Evolutionary conservation across 1,139 yeast species (phyloP).

Genomic region (Kodamaea alishanica): DNA sequence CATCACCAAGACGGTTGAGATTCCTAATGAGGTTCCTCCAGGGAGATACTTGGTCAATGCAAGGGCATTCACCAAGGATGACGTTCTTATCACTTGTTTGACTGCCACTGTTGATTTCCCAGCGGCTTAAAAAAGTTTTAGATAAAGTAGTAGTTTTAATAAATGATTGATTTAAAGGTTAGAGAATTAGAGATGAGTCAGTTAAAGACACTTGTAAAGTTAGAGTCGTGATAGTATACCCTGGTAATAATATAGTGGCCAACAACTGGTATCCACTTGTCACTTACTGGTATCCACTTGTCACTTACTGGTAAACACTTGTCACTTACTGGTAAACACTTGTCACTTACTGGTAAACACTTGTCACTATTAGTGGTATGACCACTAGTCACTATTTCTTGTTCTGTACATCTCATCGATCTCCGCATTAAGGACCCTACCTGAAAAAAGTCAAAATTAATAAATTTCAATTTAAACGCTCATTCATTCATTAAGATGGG

Average conservation of each 20-base stretch:
- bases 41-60: conserved; percentile 86
- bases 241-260: too few relatives aligned
- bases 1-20: conserved; percentile 67
- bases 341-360: too few relatives aligned
- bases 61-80: conserved; percentile 82
- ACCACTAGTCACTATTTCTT: neutral
- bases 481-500: neutral
- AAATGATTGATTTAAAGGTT: too few relatives aligned
- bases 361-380: too few relatives aligned
- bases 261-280: too few relatives aligned
- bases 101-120: conserved; percentile 74
- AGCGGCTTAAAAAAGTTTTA: conserved; percentile 11
- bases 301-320: too few relatives aligned
- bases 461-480: too few relatives aligned
- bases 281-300: too few relatives aligned
- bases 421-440: conserved; percentile 11
- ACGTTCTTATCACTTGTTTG: conserved; percentile 77
- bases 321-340: too few relatives aligned
- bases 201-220: too few relatives aligned
- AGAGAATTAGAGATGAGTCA: too few relatives aligned
- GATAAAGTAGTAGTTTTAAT: neutral
- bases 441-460: conserved; percentile 1
- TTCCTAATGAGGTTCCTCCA: conserved; percentile 94
- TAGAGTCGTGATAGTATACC: too few relatives aligned
- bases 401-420: neutral